Percentiles rank a stretch among this genome's conserved stretches.
phyloP scores from a whole-genome alignment of 2,329 filamentous ascomycete species.

The Nothopassalora personata region DNA sequence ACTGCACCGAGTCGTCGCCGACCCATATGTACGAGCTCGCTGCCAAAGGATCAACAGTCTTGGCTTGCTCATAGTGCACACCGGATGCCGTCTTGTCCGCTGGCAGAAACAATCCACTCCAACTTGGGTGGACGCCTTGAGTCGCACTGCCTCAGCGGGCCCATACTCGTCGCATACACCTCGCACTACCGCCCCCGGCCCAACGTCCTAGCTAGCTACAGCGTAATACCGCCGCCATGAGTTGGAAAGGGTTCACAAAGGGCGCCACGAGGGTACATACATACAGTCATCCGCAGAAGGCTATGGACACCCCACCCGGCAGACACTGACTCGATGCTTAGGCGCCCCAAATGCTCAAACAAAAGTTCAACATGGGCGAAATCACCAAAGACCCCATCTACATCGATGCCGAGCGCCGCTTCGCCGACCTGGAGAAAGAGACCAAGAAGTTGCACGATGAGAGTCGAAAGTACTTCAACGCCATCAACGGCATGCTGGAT shows the following conservation, averaged over 20 bases:
- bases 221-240: conserved; percentile 57
- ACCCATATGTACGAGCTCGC: not conserved
- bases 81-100: not conserved
- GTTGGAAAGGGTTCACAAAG: conserved; percentile 95
- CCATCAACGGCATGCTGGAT: conserved; percentile 95
- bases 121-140: not conserved
- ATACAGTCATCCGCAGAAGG: conserved; percentile 4
- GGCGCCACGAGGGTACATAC: conserved; percentile 70
- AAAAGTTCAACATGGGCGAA: conserved; percentile 92
- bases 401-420: conserved; percentile 87
- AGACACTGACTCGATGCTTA: conserved; percentile 29
- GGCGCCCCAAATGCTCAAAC: conserved; percentile 88
- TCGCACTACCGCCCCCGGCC: not conserved
- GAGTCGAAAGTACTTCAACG: conserved; percentile 93
- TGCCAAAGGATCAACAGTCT: not conserved
- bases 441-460: conserved; percentile 97
- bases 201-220: not conserved
- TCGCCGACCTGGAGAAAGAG: conserved; percentile 82
- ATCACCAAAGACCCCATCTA: conserved; percentile 93
- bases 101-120: not conserved
- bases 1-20: not conserved
- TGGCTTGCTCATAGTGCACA: not conserved
- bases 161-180: not conserved
- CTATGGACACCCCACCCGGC: not conserved
- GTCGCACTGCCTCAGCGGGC: not conserved